Base-by-base conservation (phyloP, 2,329 filamentous ascomycete genomes). In the Alternaria longipes region DNA sequence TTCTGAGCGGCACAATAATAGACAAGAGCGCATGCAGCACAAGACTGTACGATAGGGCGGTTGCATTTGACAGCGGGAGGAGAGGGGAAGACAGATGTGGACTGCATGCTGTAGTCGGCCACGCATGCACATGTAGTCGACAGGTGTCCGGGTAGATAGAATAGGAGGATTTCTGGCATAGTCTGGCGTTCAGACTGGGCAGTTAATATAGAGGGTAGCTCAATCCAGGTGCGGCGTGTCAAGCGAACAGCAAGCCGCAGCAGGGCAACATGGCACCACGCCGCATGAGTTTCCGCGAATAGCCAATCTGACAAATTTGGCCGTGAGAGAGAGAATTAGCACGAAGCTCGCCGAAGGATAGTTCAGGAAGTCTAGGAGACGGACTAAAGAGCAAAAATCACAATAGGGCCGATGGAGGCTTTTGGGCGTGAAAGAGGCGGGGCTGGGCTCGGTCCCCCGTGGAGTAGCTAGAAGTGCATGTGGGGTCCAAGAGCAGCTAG, bases 11-110 rank as follows among this genome's bases (percentile, higher is more conserved):
- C 46, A 60, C 59, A 56, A 53, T 50, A 58, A 56, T 65, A 69
- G 68, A 66, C 56, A 59, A 59, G 50, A 52, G 56, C 45, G 59
- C 60, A 60, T 49, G 61, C 62, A 61, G 63, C 51, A 60, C 44
- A 63, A 54, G 64, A 66, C 58, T 70, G 66, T 72, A 71, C 51
- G 67, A 73, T 70, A 71, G 70, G 45, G 53, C 47, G 41, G 53
- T 24, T 44, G 18, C 22, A 38, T 41, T 32, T 52, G 65, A 40
- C 26, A 51, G 44, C 26, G 41, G 45, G 44, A 18, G 51, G 57
- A 42, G 52, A 42, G 52, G 51, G 54, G 42, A 45, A 50, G 9
- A 30, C 28, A 26, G 47, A 42, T 47, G 20, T 26, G 55, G 40
- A 65, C 46, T 50, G 56, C 64, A 62, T 62, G 45, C 38, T 24